Conservation (phyloP, 2,329 filamentous ascomycete species). For the Nemania sp. region DNA sequence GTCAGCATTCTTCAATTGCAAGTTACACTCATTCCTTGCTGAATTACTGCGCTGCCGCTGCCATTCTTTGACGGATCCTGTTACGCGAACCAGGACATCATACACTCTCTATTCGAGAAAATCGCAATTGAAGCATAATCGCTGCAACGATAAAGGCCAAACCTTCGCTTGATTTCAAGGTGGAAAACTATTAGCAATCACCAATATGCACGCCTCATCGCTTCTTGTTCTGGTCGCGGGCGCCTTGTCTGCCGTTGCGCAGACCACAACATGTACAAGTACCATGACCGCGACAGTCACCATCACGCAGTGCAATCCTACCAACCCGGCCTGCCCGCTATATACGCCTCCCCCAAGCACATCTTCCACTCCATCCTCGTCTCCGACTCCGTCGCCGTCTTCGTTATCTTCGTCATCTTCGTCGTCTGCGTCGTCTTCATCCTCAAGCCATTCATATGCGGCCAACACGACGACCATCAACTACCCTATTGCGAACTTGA, state of each 20-base stretch:
- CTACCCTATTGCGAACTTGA: slow-evolving; percentile 34
- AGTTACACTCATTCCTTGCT: slow-evolving; percentile 26
- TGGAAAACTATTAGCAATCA: slow-evolving; percentile 8
- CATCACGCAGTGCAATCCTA: slow-evolving; percentile 37
- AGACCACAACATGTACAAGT: slow-evolving; percentile 37
- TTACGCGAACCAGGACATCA: not conserved
- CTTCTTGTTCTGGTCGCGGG: slow-evolving; percentile 35
- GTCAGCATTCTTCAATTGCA: slow-evolving; percentile 7
- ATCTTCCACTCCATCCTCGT: slow-evolving; percentile 20
- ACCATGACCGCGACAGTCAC: slow-evolving; percentile 37
- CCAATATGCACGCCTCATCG: slow-evolving; percentile 37
- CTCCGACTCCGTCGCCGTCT: slow-evolving; percentile 23
- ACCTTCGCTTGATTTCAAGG: no score
- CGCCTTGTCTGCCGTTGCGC: slow-evolving; percentile 35
- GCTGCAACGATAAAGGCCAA: no score
- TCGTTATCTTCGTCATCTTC: no score
- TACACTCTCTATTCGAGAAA: not conserved
- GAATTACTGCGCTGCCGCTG: slow-evolving; percentile 21
- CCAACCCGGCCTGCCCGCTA: slow-evolving; percentile 38
- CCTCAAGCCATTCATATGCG: slow-evolving; percentile 23
- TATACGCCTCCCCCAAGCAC: slow-evolving; percentile 34
- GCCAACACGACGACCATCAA: slow-evolving; percentile 14
- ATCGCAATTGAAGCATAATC: not conserved
- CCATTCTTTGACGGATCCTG: slow-evolving; percentile 23
- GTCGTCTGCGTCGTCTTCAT: slow-evolving; percentile 12